Percentiles rank a stretch among this genome's conserved stretches.
These are phyloP conservation scores for Claviceps humidiphila DNA, from an alignment of 2,329 filamentous ascomycete genomes.

Conservation along the genomic window DNA sequence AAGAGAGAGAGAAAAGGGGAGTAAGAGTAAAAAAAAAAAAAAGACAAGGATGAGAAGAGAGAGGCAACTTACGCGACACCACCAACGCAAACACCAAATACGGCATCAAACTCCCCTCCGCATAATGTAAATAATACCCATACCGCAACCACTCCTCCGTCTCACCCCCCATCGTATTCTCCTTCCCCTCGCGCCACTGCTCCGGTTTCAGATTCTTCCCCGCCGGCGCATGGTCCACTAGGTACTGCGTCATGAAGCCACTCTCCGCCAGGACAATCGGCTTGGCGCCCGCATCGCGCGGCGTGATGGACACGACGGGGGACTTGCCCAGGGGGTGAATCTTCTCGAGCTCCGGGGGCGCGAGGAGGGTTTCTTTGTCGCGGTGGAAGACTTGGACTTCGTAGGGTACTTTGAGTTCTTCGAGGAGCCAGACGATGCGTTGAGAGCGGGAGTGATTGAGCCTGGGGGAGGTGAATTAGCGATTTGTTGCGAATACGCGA, in stretches of 20 bases:
- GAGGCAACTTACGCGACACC: slow-evolving; percentile 29
- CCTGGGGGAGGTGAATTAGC: slow-evolving; percentile 34
- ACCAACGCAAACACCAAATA: slow-evolving; percentile 53
- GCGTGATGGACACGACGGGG: slow-evolving; percentile 57
- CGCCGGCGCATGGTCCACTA: slow-evolving; percentile 49
- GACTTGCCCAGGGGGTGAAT: slow-evolving; percentile 81
- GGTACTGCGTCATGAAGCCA: slow-evolving; percentile 67
- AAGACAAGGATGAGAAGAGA: not conserved
- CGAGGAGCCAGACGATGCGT: slow-evolving; percentile 73
- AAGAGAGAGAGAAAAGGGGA: not conserved
- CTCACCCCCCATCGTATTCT: slow-evolving; percentile 44
- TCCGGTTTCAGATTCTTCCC: slow-evolving; percentile 35
- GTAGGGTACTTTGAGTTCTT: slow-evolving; percentile 69
- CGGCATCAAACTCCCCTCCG: slow-evolving; percentile 73
- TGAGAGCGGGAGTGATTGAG: slow-evolving; percentile 73
- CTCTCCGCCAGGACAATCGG: slow-evolving; percentile 65
- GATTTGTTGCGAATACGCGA: not conserved
- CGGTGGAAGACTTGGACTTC: slow-evolving; percentile 71
- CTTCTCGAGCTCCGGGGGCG: slow-evolving; percentile 61
- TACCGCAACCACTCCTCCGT: slow-evolving; percentile 47
- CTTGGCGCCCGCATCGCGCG: slow-evolving; percentile 22
- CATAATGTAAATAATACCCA: slow-evolving; percentile 67
- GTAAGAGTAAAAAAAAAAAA: not conserved
- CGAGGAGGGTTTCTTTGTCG: slow-evolving; percentile 44
- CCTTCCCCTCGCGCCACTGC: slow-evolving; percentile 43